Conservation (phyloP, 805 yeast species). For the Kodamaea restingae region DNA sequence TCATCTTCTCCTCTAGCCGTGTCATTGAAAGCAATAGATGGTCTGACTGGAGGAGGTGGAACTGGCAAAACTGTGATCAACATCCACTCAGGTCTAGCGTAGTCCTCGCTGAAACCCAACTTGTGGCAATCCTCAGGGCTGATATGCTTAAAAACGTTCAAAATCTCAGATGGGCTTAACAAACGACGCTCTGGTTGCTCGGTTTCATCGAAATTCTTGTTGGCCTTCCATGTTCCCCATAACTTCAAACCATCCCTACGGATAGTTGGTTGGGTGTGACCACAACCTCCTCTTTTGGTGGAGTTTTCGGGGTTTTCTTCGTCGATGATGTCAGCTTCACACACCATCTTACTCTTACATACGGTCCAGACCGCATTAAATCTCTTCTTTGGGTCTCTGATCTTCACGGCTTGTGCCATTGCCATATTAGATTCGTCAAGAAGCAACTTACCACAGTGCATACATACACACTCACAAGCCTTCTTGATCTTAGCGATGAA, state of each 20-base stretch:
- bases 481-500: constrained; percentile 91
- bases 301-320: constrained; percentile 48
- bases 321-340: constrained; percentile 82
- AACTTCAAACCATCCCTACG: constrained; percentile 94
- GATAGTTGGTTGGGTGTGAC: constrained; percentile 91
- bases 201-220: constrained; percentile 73
- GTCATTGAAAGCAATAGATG: constrained; percentile 96
- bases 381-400: constrained; percentile 91
- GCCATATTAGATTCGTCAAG: constrained; percentile 78
- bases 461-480: constrained; percentile 93
- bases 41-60: constrained; percentile 99
- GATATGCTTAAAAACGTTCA: constrained; percentile 89
- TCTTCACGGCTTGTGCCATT: constrained; percentile 83
- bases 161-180: constrained; percentile 82
- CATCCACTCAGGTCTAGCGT: constrained; percentile 99
- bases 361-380: constrained; percentile 95
- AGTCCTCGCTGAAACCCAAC: constrained; percentile 90
- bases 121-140: constrained; percentile 74
- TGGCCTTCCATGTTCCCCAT: constrained; percentile 98
- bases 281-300: constrained; percentile 92
- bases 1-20: constrained; percentile 99
- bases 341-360: constrained; percentile 88
- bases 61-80: constrained; percentile 95
- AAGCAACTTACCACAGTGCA: constrained; percentile 95
- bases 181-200: constrained; percentile 91